These are phyloP conservation scores for Platanthera zijinensis DNA, from an alignment of 106 monocot species.

Conservation along the genomic window DNA sequence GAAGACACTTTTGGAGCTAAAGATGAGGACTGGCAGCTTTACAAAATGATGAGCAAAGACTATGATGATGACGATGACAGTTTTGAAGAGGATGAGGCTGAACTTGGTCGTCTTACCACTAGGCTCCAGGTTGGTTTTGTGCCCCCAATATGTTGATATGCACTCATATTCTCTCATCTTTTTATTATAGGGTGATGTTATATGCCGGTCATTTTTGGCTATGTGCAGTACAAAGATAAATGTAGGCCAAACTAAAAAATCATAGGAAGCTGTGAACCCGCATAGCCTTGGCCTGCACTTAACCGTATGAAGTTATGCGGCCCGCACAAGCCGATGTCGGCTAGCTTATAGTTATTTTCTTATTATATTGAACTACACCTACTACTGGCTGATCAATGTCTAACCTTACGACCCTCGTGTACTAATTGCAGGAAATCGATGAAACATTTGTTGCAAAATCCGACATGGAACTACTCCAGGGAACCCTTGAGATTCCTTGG, in stretches of 20 bases:
- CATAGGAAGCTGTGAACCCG: too few relatives aligned
- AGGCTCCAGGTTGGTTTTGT: constrained; percentile 56
- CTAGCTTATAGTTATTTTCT: too few relatives aligned
- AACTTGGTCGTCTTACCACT: constrained; percentile 58
- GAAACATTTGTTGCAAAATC: constrained; percentile 50
- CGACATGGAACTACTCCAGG: constrained; percentile 17
- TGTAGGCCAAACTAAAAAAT: too few relatives aligned
- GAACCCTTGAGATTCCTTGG: constrained; percentile 21
- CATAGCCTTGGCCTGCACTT: too few relatives aligned
- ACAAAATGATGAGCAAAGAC: constrained; percentile 94
- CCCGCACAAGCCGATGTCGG: too few relatives aligned
- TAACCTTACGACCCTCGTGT: too few relatives aligned
- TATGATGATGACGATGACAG: constrained; percentile 73
- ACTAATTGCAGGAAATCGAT: constrained; percentile 72
- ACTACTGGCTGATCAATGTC: too few relatives aligned
- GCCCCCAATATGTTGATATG: not conserved
- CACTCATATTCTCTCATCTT: not conserved
- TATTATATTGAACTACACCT: too few relatives aligned
- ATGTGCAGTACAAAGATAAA: too few relatives aligned
- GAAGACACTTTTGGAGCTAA: constrained; percentile 93
- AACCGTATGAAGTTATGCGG: too few relatives aligned
- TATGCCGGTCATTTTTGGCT: too few relatives aligned
- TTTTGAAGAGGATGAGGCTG: constrained; percentile 67
- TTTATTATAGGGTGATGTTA: not conserved
- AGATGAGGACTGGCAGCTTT: constrained; percentile 97